Base-by-base conservation (phyloP, 2,329 filamentous ascomycete genomes). In the Fusarium guadeloupense region DNA sequence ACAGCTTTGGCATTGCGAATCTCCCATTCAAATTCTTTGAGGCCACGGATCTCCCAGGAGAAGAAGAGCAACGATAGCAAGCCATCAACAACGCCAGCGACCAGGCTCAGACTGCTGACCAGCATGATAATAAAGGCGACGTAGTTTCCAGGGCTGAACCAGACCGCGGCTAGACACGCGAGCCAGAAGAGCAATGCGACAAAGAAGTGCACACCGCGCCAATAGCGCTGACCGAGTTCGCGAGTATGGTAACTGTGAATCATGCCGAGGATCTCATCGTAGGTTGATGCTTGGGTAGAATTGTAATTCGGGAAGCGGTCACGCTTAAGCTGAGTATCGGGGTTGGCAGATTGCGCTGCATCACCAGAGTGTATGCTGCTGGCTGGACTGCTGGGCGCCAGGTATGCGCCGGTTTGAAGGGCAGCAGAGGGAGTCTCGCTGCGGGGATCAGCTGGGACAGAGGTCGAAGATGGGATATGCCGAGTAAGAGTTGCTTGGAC, bases 11-110 rank as follows among this genome's bases (percentile, higher is more conserved):
- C 89, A 72, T 90, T 93, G 44, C 79, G 80, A 21, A 98, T 88
- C 76, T 99, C 95, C 90, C 92, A 97, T 73, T 95, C 87, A 77
- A 98, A 98, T 78, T 99, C 95, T 69, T 87, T 89, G 49, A 99
- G 78, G 5, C 90, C 89, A 54, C 92, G 84, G 55, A 97, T 77
- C 78, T 99, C 95, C 58, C 87, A 88, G 10, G 89, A 88, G 54
- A 97, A 89, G 74, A 99, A 99, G 42, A 98, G 75, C 1, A 95
- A 83, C 0, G 93, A 90, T 73, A 98, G 91, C 34, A 98, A 76
- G 0, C 94, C 93, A 71, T 97, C 91, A 17, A 97, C 74, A 4
- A 92, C 85, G 0, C 94, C 94, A 5, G 88, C 87, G 14, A 84
- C 84, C 28, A 98, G 81, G 3, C 88, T 86, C 14, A 98, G 75